Evolutionary conservation across 2,329 filamentous ascomycete species (phyloP).

Genomic region (Leptographium lundbergii): DNA sequence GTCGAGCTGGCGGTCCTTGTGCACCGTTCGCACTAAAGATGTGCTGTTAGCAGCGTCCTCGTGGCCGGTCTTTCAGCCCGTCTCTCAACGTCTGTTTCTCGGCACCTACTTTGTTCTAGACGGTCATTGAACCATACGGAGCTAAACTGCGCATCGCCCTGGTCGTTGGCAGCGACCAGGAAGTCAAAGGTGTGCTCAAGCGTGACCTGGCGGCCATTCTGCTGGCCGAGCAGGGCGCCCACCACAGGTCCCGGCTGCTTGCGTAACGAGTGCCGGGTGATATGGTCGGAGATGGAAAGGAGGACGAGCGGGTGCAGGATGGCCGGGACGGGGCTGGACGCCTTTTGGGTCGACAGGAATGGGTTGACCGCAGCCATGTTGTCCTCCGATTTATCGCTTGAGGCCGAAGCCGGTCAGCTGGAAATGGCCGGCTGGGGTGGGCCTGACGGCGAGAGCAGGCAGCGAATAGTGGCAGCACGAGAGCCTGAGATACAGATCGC

Average conservation of each 20-base stretch:
- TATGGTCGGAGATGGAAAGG: slow-evolving; percentile 92
- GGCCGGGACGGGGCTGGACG: slow-evolving; percentile 63
- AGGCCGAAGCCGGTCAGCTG: neutral
- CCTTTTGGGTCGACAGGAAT: slow-evolving; percentile 53
- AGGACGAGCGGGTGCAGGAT: slow-evolving; percentile 88
- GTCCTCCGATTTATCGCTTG: neutral
- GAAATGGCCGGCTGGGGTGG: neutral
- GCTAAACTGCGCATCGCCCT: slow-evolving; percentile 51
- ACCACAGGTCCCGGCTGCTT: slow-evolving; percentile 63
- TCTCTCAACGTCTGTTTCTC: neutral
- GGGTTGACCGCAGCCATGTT: slow-evolving; percentile 29
- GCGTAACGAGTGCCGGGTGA: slow-evolving; percentile 78
- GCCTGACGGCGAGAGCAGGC: neutral
- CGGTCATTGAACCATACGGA: slow-evolving; percentile 62
- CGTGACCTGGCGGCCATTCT: slow-evolving; percentile 80
- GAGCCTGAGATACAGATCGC: neutral
- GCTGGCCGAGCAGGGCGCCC: slow-evolving; percentile 81
- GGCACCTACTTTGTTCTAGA: slow-evolving; percentile 66
- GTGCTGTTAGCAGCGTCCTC: neutral
- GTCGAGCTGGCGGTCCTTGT: slow-evolving; percentile 71
- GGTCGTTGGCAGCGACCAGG: slow-evolving; percentile 35
- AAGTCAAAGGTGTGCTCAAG: slow-evolving; percentile 91
- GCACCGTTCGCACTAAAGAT: slow-evolving; percentile 68
- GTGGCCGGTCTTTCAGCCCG: too few relatives aligned
- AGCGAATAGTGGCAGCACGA: neutral